phyloP scores from a whole-genome alignment of 306 rosid genomes.

The Vachellia pachyceras region DNA sequence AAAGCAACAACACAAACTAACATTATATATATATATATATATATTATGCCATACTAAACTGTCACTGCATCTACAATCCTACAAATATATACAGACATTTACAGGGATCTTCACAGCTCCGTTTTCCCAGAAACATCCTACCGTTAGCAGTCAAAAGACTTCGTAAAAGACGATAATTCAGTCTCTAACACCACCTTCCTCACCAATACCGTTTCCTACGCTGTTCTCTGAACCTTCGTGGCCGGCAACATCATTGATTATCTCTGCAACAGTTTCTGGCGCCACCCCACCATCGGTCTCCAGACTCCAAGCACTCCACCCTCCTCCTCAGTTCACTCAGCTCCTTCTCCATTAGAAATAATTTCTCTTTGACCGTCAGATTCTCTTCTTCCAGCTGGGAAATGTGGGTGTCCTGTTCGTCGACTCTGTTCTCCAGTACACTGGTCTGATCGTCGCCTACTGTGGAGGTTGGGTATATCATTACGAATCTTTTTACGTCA shows the following conservation, averaged over 20 bases:
- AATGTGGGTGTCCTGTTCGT: constrained; percentile 68
- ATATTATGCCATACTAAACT: background rate
- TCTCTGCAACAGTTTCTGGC: constrained; percentile 49
- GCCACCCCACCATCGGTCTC: constrained; percentile 52
- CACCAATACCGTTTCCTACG: constrained; percentile 44
- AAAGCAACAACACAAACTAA: background rate
- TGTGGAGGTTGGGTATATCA: constrained; percentile 60
- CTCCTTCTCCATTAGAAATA: constrained; percentile 71
- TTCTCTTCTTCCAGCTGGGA: constrained; percentile 75
- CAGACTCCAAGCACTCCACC: constrained; percentile 51
- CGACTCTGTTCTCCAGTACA: constrained; percentile 67
- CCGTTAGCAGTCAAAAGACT: background rate
- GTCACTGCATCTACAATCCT: background rate
- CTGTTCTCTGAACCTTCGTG: constrained; percentile 46
- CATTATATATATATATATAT: too few species aligned
- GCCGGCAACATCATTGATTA: constrained; percentile 30
- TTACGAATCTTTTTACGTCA: constrained; percentile 76
- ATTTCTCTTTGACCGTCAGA: constrained; percentile 64
- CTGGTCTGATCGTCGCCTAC: constrained; percentile 57
- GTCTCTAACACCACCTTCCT: background rate
- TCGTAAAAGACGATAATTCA: background rate
- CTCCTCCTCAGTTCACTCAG: constrained; percentile 64
- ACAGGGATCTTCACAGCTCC: background rate
- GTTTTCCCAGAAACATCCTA: background rate
- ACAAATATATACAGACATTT: background rate